Base-by-base conservation (phyloP, 1,284 basidiomycete genomes). In the Gomphus bonarii region DNA sequence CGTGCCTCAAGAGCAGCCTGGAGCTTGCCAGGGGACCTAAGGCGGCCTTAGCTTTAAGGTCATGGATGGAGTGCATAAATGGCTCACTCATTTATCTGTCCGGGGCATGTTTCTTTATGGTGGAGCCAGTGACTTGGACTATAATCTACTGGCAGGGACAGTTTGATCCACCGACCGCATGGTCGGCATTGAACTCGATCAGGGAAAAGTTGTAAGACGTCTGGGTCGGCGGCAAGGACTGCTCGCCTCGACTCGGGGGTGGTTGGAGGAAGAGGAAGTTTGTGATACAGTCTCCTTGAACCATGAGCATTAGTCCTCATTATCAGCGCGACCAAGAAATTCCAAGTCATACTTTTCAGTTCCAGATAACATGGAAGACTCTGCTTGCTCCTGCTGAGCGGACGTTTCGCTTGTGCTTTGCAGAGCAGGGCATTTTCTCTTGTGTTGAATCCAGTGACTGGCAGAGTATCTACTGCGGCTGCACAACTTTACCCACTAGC, bases 401-500 rank as follows among this genome's bases (percentile, higher is more conserved):
- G 22, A 7, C 30, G n/a, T 18, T 9, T 11, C 40, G 22, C 28
- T 28, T 16, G 6, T 20, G 20, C 2, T 31, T 35, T 40, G 33
- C 35, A 7, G 28, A 14, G 38, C 33, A 10, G 35, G 20, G 25
- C 56, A 57, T 18, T 50, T 42, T 30, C 18, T 22, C 36, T 57
- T 57, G 25, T 57, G 56, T 44, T 57, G 56, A 11, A 51, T 12
- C 56, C 56, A 58, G 42, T 53, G 49, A 18, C 36, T 53, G 1
- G 56, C 30, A 18, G 56, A 58, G 48, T 52, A 58, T 28, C 50
- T 50, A 38, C 50, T 58, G 7, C 50, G 50, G 16, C 38, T 31
- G 44, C 20, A 44, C n/a, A 58, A 42, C 33, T 58, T 58, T 3
- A 58, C 50, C 50, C 56, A 58, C 56, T 58, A 18, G 11, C 9